Evolutionary conservation across 2,329 filamentous ascomycete genomes (phyloP), one percentile per base, ranked within the genome.

Genomic region (Nemania diffusa): DNA sequence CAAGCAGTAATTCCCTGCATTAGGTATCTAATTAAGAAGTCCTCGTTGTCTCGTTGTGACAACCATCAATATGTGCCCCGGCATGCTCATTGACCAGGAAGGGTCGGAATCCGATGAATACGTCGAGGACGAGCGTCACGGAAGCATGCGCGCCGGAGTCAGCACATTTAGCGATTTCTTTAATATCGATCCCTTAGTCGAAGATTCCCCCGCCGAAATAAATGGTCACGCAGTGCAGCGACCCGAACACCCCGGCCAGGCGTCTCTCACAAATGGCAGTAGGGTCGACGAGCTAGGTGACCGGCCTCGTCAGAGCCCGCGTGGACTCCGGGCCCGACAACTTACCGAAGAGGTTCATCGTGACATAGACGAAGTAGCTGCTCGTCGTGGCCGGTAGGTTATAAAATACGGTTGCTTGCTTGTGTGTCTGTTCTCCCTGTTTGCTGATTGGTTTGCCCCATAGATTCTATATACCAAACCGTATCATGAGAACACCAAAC

Each of bases 61-160:
- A 44, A 29, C 62, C 52, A 55, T 40, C 37, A 65, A 55, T 26
- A 64, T 68, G 65, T 58, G 46, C 13, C 56, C 57, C 11, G 46
- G 26, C 20, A 5, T 29, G 13, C 27, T 61, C 26, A 26, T 46
- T 46, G 24, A 57, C 13, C 1, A 2, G 8, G 3, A n/a, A 3
- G 29, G 29, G 29, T 4, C 42, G 3, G 34, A 29, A 5, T 26
- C 37, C 9, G 40, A 13, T n/a, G 7, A 9, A 34, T 46, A 37
- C 17, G 51, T 62, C n/a, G 32, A 42, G 13, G 37, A 44, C 27
- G 15, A 48, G 60, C 42, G 26, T 27, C 27, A 29, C 29, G 22
- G n/a, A 6, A 42, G 37, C 29, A 37, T 29, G 34, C 44, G 51
- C 46, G 37, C 11, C 20, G 34, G 3, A 34, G 6, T 13, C 7